Evolutionary conservation across 2,329 filamentous ascomycete genomes (phyloP).

Genomic region (Colletotrichum ledebouriae): DNA sequence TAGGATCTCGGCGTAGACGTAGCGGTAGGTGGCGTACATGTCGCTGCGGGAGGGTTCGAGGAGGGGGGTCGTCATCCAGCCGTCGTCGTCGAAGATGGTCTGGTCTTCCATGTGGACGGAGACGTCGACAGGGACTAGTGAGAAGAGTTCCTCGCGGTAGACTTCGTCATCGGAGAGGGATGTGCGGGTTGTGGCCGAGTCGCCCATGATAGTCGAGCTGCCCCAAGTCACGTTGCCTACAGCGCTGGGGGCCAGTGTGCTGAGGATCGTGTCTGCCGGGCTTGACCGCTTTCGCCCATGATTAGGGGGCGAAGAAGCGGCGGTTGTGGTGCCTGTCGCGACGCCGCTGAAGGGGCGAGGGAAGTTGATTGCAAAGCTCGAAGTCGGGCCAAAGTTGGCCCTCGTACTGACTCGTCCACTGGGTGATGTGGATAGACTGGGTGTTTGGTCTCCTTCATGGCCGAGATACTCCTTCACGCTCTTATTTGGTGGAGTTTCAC

Average conservation of each 20-base stretch:
- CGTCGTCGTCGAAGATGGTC: constrained; percentile 77
- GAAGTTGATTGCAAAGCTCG: constrained; percentile 68
- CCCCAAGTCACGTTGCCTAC: constrained; percentile 64
- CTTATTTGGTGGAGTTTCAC: constrained; percentile 71
- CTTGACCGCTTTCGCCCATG: constrained; percentile 68
- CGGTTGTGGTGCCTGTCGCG: constrained; percentile 48
- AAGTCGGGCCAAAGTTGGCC: constrained; percentile 67
- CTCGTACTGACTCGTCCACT: constrained; percentile 67
- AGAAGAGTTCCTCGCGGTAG: constrained; percentile 59
- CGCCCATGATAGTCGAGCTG: constrained; percentile 59
- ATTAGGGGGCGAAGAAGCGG: constrained; percentile 60
- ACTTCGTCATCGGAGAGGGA: constrained; percentile 69
- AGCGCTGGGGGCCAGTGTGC: constrained; percentile 63
- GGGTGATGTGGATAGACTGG: constrained; percentile 71
- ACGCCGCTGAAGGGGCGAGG: constrained; percentile 58
- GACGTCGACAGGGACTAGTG: constrained; percentile 65
- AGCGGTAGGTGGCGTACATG: constrained; percentile 71
- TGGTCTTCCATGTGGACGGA: constrained; percentile 71
- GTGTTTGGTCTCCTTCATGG: constrained; percentile 59
- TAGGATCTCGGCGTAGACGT: constrained; percentile 76
- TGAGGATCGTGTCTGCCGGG: constrained; percentile 72
- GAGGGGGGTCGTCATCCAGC: constrained; percentile 71
- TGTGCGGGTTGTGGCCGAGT: constrained; percentile 62
- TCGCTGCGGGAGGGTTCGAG: constrained; percentile 64
- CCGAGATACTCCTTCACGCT: constrained; percentile 59